These are phyloP conservation scores for Arthroderma sp. DNA, from an alignment of 2,329 filamentous ascomycete species.

Conservation along the genomic window DNA sequence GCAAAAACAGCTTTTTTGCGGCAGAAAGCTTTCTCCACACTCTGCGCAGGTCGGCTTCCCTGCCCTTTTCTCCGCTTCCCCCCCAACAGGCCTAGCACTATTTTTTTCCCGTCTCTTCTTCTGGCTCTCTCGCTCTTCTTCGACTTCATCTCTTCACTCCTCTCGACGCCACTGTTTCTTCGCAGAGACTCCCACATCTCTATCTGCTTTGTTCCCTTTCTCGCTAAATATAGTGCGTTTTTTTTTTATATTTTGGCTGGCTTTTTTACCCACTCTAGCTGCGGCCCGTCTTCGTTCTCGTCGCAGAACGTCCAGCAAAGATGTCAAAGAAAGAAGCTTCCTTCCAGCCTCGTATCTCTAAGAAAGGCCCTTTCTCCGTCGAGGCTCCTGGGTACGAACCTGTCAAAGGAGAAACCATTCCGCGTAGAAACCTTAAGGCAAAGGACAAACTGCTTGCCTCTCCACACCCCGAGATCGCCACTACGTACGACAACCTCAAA, in stretches of 20 bases:
- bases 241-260: background rate
- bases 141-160: conserved; percentile 4
- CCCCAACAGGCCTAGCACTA: background rate
- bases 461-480: conserved; percentile 57
- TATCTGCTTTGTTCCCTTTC: background rate
- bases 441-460: conserved; percentile 56
- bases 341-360: conserved; percentile 40
- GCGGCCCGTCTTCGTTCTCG: background rate
- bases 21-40: too few species aligned
- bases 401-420: conserved; percentile 69
- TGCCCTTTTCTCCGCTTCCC: background rate
- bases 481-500: conserved; percentile 65
- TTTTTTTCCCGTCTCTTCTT: conserved; percentile 5
- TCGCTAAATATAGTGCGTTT: background rate
- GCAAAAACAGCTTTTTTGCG: too few species aligned
- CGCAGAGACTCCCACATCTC: background rate
- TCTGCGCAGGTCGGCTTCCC: too few species aligned
- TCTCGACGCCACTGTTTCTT: background rate
- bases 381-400: conserved; percentile 56
- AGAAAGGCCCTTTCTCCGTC: conserved; percentile 61
- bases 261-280: background rate
- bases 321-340: conserved; percentile 19
- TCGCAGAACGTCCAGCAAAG: conserved; percentile 4
- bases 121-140: conserved; percentile 4
- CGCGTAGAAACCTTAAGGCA: conserved; percentile 58